Conservation (phyloP, 768 basidiomycete species). For the Pleurotus citrinopileatus region DNA sequence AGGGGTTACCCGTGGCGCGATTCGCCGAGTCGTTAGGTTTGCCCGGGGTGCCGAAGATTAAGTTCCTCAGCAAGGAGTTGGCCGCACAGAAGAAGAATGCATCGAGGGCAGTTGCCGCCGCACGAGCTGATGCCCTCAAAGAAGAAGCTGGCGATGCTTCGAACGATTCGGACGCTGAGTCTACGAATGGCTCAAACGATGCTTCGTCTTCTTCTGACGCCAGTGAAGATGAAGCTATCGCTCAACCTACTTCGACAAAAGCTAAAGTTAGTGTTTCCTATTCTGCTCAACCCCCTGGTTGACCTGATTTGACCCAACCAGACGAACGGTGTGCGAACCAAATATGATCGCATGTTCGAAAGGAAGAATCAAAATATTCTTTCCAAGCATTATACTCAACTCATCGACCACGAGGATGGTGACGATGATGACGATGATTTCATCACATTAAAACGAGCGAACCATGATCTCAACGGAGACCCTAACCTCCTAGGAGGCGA, state of each 20-base stretch:
- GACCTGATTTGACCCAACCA: neutral
- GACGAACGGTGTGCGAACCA: slow-evolving; percentile 66
- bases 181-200: slow-evolving; percentile 27
- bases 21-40: slow-evolving; percentile 91
- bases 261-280: slow-evolving; percentile 35
- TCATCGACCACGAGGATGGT: slow-evolving; percentile 66
- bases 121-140: slow-evolving; percentile 26
- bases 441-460: slow-evolving; percentile 87
- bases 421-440: slow-evolving; percentile 70
- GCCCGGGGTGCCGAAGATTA: slow-evolving; percentile 94
- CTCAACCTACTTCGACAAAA: slow-evolving; percentile 22
- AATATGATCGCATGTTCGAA: slow-evolving; percentile 98
- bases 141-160: slow-evolving; percentile 16
- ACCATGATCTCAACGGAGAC: slow-evolving; percentile 64
- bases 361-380: slow-evolving; percentile 93
- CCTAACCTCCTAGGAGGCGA: slow-evolving; percentile 18
- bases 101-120: slow-evolving; percentile 40
- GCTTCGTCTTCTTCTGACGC: slow-evolving; percentile 24
- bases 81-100: slow-evolving; percentile 79
- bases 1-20: slow-evolving; percentile 74
- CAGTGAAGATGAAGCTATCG: slow-evolving; percentile 19
- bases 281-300: neutral
- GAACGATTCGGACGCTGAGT: slow-evolving; percentile 21
- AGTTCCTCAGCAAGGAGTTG: slow-evolving; percentile 67
- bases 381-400: slow-evolving; percentile 85